Conservation (phyloP, 345 rosid species). For the Salix suchowensis region DNA sequence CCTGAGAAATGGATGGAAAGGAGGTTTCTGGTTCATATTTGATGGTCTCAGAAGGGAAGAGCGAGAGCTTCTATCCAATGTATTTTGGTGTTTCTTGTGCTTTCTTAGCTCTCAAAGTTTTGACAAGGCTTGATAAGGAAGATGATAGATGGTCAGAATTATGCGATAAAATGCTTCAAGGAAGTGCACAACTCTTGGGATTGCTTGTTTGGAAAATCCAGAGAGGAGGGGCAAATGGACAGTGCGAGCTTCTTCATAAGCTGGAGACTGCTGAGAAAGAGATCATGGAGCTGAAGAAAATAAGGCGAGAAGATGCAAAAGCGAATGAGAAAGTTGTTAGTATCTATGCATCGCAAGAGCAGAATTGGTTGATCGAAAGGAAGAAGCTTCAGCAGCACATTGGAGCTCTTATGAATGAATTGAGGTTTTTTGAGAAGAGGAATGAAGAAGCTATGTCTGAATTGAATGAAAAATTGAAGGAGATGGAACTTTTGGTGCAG, state of each 20-base stretch:
- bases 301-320: conserved; percentile 70
- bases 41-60: conserved; percentile 25
- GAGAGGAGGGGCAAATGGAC: conserved; percentile 32
- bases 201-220: conserved; percentile 66
- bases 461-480: conserved; percentile 47
- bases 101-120: conserved; percentile 42
- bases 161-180: conserved; percentile 51
- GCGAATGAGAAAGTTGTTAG: conserved; percentile 93
- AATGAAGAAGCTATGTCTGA: conserved; percentile 44
- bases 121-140: conserved; percentile 35
- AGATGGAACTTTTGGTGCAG: conserved; percentile 46
- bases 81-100: conserved; percentile 73
- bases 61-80: conserved; percentile 45
- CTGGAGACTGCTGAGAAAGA: conserved; percentile 53
- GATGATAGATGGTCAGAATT: conserved; percentile 55
- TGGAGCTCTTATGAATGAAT: conserved; percentile 56
- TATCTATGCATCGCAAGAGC: conserved; percentile 80
- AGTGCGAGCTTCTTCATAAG: conserved; percentile 36
- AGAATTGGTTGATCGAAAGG: conserved; percentile 73
- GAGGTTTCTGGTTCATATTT: conserved; percentile 24
- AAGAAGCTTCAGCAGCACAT: conserved; percentile 51
- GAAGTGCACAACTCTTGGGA: conserved; percentile 61
- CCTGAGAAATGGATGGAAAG: conserved; percentile 40
- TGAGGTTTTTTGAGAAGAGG: conserved; percentile 43
- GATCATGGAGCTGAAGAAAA: conserved; percentile 56